Base-by-base conservation (phyloP, 208 protist genomes). In the Acanthamoeba healyi region DNA sequence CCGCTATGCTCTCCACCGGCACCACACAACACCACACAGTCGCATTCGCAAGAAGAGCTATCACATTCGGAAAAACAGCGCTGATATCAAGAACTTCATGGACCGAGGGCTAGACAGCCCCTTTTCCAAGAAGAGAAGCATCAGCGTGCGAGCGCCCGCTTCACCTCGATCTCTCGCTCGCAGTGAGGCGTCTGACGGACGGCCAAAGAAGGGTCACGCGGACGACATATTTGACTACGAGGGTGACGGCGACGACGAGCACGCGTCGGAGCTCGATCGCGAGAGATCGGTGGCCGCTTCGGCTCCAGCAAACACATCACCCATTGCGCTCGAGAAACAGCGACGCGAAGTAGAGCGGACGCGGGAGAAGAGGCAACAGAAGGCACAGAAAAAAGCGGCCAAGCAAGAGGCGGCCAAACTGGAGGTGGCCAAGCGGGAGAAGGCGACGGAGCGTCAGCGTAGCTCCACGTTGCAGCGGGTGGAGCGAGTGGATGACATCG, bases 61-160 rank as follows among this genome's bases (percentile, higher is more conserved):
- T 54, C 84, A 91, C 56, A 17, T 91, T 1, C 51, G 84, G 7
- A 91, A 91, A 26, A 74, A 65, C 84, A 91, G 84, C 61, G 40
- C 34, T 54, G 84, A 91, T 12, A 15, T 86, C n/a, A 38, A 44
- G 67, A 65, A 91, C 17, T 65, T 56, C 24, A 38, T 44, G 42
- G 82, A 90, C 29, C 40, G 49, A 32, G 54, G 42, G 7, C 12
- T 44, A 54, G 84, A 91, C 40, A 91, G 84, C 61, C 84, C 84
- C 42, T 91, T 91, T 19, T 26, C 26, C 46, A 86, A 86, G 46
- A 49, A 86, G 26, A 19, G 77, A 12, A 86, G 77, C 44, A 38
- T 34, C n/a, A 86, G 77, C 44, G 77, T 36, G n/a, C 77, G 77
- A 14, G 38, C 40, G 44, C 42, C 38, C n/a, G 40, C 77, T 44